phyloP scores from a whole-genome alignment of 2,329 filamentous ascomycete genomes.

The Scedosporium minutisporum region DNA sequence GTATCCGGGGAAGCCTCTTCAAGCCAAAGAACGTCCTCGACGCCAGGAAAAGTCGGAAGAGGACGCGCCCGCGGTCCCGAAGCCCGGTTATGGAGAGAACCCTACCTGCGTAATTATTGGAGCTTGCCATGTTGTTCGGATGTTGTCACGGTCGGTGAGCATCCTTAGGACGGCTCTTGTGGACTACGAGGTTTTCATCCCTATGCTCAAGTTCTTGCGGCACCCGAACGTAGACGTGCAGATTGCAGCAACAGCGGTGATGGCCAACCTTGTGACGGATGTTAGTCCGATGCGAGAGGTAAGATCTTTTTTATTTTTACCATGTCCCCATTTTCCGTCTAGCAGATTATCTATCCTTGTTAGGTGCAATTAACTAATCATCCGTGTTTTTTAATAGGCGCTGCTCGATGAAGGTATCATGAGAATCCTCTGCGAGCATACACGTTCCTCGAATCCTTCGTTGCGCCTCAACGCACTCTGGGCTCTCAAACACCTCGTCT shows the following conservation, averaged over 20 bases:
- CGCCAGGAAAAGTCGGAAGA: conserved; percentile 20
- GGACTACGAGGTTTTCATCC: conserved; percentile 71
- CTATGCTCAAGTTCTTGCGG: conserved; percentile 64
- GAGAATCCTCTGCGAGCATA: conserved; percentile 70
- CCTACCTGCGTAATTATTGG: conserved; percentile 70
- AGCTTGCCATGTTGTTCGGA: conserved; percentile 71
- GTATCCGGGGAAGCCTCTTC: conserved; percentile 43
- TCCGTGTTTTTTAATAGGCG: conserved; percentile 35
- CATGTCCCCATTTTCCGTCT: no score
- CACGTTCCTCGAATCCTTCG: conserved; percentile 68
- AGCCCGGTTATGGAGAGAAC: conserved; percentile 57
- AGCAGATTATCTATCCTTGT: not conserved
- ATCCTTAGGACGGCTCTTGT: conserved; percentile 78
- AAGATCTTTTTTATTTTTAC: conserved; percentile 25
- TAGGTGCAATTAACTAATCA: not conserved
- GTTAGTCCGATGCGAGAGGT: conserved; percentile 88
- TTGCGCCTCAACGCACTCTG: conserved; percentile 80
- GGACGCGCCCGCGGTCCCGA: conserved; percentile 18
- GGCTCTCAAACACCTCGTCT: conserved; percentile 85
- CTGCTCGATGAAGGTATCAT: conserved; percentile 67
- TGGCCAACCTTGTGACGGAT: conserved; percentile 78
- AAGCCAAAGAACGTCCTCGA: conserved; percentile 28
- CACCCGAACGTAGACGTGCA: conserved; percentile 71
- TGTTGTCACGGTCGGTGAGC: conserved; percentile 75
- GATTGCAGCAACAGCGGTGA: conserved; percentile 72